A percentile compares a stretch with the other conserved stretches of the same genome.
phyloP scores from a whole-genome alignment of 1,139 yeast species.

The Suhomyces ambrosiae region DNA sequence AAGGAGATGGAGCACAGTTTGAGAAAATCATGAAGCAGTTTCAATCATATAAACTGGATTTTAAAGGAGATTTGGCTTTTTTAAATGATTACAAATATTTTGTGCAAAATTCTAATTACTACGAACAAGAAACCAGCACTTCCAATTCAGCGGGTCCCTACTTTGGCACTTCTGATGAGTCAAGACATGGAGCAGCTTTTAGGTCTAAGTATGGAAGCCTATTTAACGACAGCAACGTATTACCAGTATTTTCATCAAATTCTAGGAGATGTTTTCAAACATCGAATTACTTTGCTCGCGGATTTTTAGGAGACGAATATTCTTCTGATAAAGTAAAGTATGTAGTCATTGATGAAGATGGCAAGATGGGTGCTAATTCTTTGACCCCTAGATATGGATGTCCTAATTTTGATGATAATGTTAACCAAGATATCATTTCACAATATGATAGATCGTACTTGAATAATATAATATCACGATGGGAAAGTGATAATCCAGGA shows the following conservation, averaged over 20 bases:
- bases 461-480: constrained; percentile 37
- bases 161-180: constrained; percentile 25
- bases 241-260: constrained; percentile 22
- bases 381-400: constrained; percentile 30
- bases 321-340: constrained; percentile 10
- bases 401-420: constrained; percentile 23
- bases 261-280: constrained; percentile 21
- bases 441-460: constrained; percentile 28
- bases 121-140: constrained; percentile 32
- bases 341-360: constrained; percentile 17
- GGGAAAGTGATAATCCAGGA: constrained; percentile 43
- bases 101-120: constrained; percentile 15
- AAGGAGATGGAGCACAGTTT: constrained; percentile 25
- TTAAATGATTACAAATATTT: constrained; percentile 18
- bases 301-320: constrained; percentile 32
- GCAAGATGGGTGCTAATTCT: constrained; percentile 22
- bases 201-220: constrained; percentile 19
- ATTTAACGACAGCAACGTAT: constrained; percentile 17
- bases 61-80: constrained; percentile 17
- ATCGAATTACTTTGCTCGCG: constrained; percentile 21
- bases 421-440: constrained; percentile 20
- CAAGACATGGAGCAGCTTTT: constrained; percentile 21
- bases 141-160: constrained; percentile 30
- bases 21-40: constrained; percentile 27
- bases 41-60: constrained; percentile 20